Conservation (phyloP, 768 basidiomycete species). For the Piloderma croceum region DNA sequence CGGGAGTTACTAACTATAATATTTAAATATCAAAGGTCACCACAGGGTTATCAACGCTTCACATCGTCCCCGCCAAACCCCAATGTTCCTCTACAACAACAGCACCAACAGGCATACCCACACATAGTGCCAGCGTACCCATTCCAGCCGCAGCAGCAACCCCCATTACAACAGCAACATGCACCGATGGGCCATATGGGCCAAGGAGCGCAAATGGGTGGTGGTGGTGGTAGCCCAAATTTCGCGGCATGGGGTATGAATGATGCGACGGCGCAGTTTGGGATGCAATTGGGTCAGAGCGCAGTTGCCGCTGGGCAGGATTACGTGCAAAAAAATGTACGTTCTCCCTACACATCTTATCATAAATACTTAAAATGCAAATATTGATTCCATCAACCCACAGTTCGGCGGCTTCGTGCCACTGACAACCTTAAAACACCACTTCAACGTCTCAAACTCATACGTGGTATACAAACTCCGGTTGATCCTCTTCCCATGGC, state of each 20-base stretch:
- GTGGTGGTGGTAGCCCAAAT: conserved; percentile 32
- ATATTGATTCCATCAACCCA: conserved; percentile 4
- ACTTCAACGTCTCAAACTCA: conserved; percentile 93
- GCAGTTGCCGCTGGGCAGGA: conserved; percentile 93
- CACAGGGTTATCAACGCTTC: conserved; percentile 70
- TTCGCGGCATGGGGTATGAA: conserved; percentile 83
- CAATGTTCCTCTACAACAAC: conserved; percentile 25
- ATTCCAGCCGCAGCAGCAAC: conserved; percentile 43
- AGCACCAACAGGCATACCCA: conserved; percentile 14
- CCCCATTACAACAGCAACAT: conserved; percentile 26
- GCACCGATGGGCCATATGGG: conserved; percentile 15
- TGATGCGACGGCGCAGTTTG: conserved; percentile 90
- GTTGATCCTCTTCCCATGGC: conserved; percentile 92
- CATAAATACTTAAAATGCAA: neutral
- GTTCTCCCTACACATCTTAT: conserved; percentile 19
- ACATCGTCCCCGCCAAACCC: conserved; percentile 25
- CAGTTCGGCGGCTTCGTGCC: conserved; percentile 83
- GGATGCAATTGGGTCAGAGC: conserved; percentile 90
- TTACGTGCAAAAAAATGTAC: conserved; percentile 90
- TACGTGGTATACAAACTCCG: conserved; percentile 90
- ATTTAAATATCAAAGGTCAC: no score
- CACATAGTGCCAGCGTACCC: conserved; percentile 42
- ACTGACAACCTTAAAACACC: conserved; percentile 71
- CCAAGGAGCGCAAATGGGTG: conserved; percentile 31
- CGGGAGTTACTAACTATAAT: no score